Base-by-base conservation (phyloP, 1,139 yeast species). In the Saccharomyces hybrid region DNA sequence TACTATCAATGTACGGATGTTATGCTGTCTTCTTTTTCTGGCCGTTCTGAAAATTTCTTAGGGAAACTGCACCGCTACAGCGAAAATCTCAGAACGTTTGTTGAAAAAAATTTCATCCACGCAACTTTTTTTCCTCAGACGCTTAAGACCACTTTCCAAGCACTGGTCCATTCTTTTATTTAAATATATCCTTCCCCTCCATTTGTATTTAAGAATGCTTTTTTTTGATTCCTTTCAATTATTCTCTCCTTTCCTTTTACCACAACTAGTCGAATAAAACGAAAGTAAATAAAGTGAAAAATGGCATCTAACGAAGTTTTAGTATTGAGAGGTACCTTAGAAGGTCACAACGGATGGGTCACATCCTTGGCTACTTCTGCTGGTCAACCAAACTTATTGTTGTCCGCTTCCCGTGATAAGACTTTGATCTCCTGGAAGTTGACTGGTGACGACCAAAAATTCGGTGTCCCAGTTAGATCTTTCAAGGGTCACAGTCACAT, bases 401-500 rank as follows among this genome's bases (percentile, higher is more conserved):
- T 93, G 78, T 95, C 99, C 73, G 97, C 95, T 77, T 93, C 99
- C 75, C 88, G 99, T 83, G 99, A 93, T 80, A 91, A 93, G 86
- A 83, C 96, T 73, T 84, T 93, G 78, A 91, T 95, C 82, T 90
- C 93, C 78, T 93, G 98, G 99, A 86, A 89, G 80, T 85, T 91
- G 80, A 91, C 98, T 75, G 93, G 96, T 74, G 97, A 90, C 73
- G 97, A 90, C 79, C 84, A 83, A 81, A 87, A 88, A 78, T 91
- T 89, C 82, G 99, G 99, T 84, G 89, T 89, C 70, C 96, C 99
- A 78, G 89, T 90, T 83, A 89, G 87, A 80, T 88, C 98, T 67
- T 86, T 95, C 79, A 86, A 82, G 75, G 99, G 99, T 74, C 99
- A 93, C 89, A 86, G 96, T 70, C 99, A 93, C 91, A 93, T 93